Base-by-base conservation (phyloP, 2,329 filamentous ascomycete genomes). In the Sordariomycetes sp. region DNA sequence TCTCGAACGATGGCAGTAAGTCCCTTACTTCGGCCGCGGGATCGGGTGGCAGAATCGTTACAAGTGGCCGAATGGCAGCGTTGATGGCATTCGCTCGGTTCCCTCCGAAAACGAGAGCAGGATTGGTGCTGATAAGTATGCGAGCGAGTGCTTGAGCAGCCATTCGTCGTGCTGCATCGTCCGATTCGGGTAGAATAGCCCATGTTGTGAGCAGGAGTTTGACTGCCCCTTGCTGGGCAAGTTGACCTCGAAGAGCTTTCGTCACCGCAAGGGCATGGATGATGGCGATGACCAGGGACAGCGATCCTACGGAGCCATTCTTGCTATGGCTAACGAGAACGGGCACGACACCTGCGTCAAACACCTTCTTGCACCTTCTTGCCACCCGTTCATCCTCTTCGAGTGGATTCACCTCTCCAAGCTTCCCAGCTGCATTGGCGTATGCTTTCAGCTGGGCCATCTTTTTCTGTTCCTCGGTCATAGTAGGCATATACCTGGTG, bases 381-480 rank as follows among this genome's bases (percentile, higher is more conserved):
- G 74, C 68, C 21, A 94, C 87, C 43, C 84, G 77, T 3, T 79
- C 68, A 37, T 94, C 80, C 40, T 87, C 75, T 37, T 92, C 80
- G 0, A 93, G 65, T 7, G 76, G 74, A 49, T 88, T 76, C 1
- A 72, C 64, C 3, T 69, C 62, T 0, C 66, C 54, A n/a, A 72
- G 52, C 40, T 75, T 73, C 48, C 86, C 87, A 5, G 79, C 79
- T 1, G 86, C 83, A 51, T 94, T 86, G 11, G 92, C 92, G 48
- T 96, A 98, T 3, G 87, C 86, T 63, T 94, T 95, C 29, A 98
- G 72, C 54, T 98, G 85, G 6, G 75, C 75, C 63, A 98, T 86
- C 50, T 85, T 86, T 62, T 90, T 92, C 48, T 95, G 82, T 57
- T 98, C 92, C 42, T 95, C 90, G 1, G 86, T 81, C 26, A 88